Evolutionary conservation across 257 asterid genomes (phyloP), one percentile per base, ranked within the genome.

Genomic region (Jasminum sambac): DNA sequence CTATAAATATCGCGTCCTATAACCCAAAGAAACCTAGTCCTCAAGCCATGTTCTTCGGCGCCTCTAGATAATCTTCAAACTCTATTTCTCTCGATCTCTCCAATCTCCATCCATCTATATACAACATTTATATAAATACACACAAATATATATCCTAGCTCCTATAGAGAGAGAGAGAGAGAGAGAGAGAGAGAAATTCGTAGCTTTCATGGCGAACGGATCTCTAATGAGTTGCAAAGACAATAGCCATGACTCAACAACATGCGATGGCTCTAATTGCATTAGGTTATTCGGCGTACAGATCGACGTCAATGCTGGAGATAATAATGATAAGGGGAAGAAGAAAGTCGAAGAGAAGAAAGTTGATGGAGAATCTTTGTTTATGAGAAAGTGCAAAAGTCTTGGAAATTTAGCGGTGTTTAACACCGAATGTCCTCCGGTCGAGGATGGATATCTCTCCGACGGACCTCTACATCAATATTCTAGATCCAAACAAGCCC

Each of bases 271-370:
- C 17, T 72, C 75, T 74, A 58, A 67, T 5, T 63, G 83, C 42
- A 69, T 86, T 65, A 86, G 63, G 80, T 68, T 88, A n/a, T 88
- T 88, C 59, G 92, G 92, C 4, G 92, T 84, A 5, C 81, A 79
- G 58, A 88, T 88, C 66, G 69, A 60, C 11, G 76, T 88, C 66
- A 67, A 60, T 10, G 76, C 72, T 26, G 11, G 17, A 5, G 78
- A 13, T 2, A 76, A 64, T 48, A 74, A 62, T 19, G 63, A 50
- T 1, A 41, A 38, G 6, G n/a, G 36, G 36, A 30, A 30, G 36
- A 30, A 30, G 36, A 30, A 30, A 30, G 36, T 30, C 36, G 36
- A 30, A 1, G 36, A 30, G 36, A 30, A 30, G 2, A 30, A 30
- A 30, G 4, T 30, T 4, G 36, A 6, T 42, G 61, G 41, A 1